Evolutionary conservation across 106 monocot species (phyloP).

Genomic region (Allium cepa): DNA sequence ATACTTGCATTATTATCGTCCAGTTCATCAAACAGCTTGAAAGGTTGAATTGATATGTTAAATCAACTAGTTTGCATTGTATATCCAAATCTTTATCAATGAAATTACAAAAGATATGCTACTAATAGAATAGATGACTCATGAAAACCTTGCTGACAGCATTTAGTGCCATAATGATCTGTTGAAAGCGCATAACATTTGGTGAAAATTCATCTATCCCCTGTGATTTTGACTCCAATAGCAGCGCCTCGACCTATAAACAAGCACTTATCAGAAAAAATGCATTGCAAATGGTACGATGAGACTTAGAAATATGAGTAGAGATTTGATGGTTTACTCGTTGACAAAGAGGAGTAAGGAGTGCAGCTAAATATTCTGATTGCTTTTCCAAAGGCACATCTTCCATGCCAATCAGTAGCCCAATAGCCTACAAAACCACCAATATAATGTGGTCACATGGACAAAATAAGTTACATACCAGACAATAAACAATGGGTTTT

Average conservation of each 20-base stretch:
- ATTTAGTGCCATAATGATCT: slow-evolving; percentile 82
- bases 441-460: background rate
- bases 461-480: background rate
- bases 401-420: slow-evolving; percentile 92
- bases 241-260: slow-evolving; percentile 55
- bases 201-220: slow-evolving; percentile 61
- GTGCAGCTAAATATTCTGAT: slow-evolving; percentile 61
- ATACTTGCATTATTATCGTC: too few relatives aligned
- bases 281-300: too few relatives aligned
- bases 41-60: too few relatives aligned
- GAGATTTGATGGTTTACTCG: slow-evolving; percentile 33
- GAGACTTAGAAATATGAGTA: too few relatives aligned
- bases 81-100: too few relatives aligned
- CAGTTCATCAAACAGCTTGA: too few relatives aligned
- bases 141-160: slow-evolving; percentile 85
- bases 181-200: slow-evolving; percentile 54
- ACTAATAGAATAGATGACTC: too few relatives aligned
- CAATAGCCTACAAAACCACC: slow-evolving; percentile 54
- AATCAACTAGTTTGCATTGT: too few relatives aligned
- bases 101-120: too few relatives aligned
- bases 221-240: slow-evolving; percentile 43
- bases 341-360: slow-evolving; percentile 75
- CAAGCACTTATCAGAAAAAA: slow-evolving; percentile 5
- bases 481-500: background rate
- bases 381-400: slow-evolving; percentile 77